These are phyloP conservation scores for Fusarium verrucosum DNA, from an alignment of 2,329 filamentous ascomycete genomes.

Conservation along the genomic window DNA sequence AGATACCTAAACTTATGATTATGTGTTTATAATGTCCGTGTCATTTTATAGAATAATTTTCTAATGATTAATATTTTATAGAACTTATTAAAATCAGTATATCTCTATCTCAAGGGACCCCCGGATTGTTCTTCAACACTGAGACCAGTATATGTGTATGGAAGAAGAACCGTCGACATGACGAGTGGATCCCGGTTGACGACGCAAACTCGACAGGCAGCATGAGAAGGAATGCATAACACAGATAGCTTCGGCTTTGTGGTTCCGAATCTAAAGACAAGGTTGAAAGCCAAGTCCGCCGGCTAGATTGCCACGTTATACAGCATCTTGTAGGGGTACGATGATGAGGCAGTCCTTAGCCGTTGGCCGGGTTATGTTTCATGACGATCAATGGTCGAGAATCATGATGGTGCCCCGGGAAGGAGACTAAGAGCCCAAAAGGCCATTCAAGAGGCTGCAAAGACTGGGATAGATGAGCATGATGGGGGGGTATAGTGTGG, in stretches of 20 bases:
- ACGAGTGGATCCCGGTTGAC: constrained; percentile 36
- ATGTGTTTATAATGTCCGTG: no score
- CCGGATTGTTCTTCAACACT: no score
- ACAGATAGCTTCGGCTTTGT: constrained; percentile 28
- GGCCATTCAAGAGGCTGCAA: constrained; percentile 5
- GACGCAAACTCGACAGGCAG: constrained; percentile 29
- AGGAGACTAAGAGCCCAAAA: constrained; percentile 30
- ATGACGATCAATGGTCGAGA: constrained; percentile 31
- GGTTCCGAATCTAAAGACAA: constrained; percentile 16
- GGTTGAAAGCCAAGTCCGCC: not conserved
- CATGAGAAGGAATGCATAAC: constrained; percentile 33
- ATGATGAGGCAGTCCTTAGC: constrained; percentile 18
- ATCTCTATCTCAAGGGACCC: no score
- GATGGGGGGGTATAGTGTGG: constrained; percentile 26
- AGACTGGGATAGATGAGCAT: constrained; percentile 13
- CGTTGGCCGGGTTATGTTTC: constrained; percentile 20
- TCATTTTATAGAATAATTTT: no score
- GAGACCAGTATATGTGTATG: no score
- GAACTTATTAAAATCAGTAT: no score
- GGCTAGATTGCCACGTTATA: constrained; percentile 3
- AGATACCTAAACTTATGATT: no score
- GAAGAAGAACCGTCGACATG: constrained; percentile 9
- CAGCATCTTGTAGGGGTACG: constrained; percentile 14
- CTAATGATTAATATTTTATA: no score
- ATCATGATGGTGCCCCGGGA: constrained; percentile 38